These are phyloP conservation scores for Coemansia furcata DNA, from an alignment of 192 early-diverging fungal species.

Conservation along the genomic window DNA sequence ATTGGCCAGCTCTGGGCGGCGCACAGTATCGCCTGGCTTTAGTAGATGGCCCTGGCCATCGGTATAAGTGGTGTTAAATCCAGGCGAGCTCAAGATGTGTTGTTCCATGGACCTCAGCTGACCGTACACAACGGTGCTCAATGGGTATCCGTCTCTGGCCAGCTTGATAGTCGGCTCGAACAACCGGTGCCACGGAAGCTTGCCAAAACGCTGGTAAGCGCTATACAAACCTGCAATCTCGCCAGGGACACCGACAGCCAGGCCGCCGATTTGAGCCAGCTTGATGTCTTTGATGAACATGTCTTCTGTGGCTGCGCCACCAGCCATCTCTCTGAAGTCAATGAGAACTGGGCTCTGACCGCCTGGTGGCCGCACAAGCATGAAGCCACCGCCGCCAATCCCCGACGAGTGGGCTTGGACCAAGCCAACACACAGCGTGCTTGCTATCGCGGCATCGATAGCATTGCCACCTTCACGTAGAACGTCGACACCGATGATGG, in stretches of 20 bases:
- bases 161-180: constrained; percentile 77
- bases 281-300: constrained; percentile 80
- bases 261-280: constrained; percentile 67
- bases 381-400: constrained; percentile 95
- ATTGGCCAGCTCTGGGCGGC: constrained; percentile 57
- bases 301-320: constrained; percentile 62
- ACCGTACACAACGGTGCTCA: constrained; percentile 51
- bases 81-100: constrained; percentile 30
- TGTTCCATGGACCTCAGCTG: constrained; percentile 34
- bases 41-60: constrained; percentile 70
- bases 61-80: constrained; percentile 55
- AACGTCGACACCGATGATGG: constrained; percentile 65
- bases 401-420: constrained; percentile 86
- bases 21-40: constrained; percentile 64
- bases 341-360: constrained; percentile 61
- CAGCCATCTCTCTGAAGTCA: constrained; percentile 89
- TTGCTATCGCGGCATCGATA: constrained; percentile 84
- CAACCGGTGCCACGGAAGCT: constrained; percentile 76
- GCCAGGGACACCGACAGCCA: constrained; percentile 79
- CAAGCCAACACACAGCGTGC: constrained; percentile 83
- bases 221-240: constrained; percentile 83
- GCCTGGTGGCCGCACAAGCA: constrained; percentile 69
- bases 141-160: constrained; percentile 69
- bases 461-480: constrained; percentile 86
- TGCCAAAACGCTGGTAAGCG: constrained; percentile 79